phyloP scores from a whole-genome alignment of 179 eudicot species.

The Beta lomatogona region DNA sequence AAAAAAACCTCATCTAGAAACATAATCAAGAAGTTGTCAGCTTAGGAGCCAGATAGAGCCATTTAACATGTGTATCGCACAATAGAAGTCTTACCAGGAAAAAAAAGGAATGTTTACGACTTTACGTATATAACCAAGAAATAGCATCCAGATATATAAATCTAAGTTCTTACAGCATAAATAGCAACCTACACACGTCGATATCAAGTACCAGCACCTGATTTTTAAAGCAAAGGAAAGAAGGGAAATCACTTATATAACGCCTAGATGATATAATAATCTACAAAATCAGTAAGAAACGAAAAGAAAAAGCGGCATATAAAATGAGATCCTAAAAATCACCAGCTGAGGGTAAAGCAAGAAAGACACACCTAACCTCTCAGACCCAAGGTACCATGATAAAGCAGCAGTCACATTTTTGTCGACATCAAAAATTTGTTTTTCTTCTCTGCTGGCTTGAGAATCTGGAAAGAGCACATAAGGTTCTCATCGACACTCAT shows the following conservation, averaged over 20 bases:
- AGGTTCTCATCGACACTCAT: constrained; percentile 89
- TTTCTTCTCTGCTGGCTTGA: constrained; percentile 91
- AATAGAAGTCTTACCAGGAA: neutral
- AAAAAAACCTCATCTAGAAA: neutral
- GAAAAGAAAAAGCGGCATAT: neutral
- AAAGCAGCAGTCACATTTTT: constrained; percentile 55
- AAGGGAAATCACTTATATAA: neutral
- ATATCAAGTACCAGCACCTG: neutral
- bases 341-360: neutral
- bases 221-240: too few relatives aligned
- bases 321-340: neutral
- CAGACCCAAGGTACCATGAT: constrained; percentile 14
- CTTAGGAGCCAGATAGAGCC: neutral
- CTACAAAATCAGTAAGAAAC: neutral
- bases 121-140: too few relatives aligned
- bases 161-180: neutral
- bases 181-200: neutral
- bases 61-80: neutral
- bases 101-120: fast-evolving
- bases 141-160: too few relatives aligned
- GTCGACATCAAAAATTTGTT: constrained; percentile 73
- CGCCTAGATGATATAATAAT: neutral
- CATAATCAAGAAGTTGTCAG: neutral
- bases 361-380: constrained; percentile 23
- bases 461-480: constrained; percentile 91